Conservation (phyloP, 192 early-diverging fungal species). For the Diversispora epigaea region DNA sequence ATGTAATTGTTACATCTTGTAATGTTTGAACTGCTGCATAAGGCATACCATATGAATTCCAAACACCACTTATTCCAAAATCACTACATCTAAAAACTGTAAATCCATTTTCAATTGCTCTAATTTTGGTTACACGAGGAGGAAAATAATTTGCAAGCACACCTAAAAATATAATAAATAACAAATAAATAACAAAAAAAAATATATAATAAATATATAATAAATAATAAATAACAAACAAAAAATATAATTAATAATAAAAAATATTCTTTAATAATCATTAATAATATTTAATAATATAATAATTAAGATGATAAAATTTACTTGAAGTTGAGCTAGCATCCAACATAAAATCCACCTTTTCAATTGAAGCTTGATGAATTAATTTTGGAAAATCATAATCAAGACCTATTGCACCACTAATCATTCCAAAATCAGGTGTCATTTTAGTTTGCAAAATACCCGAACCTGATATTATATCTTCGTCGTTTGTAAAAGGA, state of each 20-base stretch:
- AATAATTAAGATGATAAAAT: neutral
- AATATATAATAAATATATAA: neutral
- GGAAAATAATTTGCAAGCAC: conserved; percentile 16
- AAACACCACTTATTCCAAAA: conserved; percentile 42
- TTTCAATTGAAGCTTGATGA: conserved; percentile 40
- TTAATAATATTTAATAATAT: neutral
- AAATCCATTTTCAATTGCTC: conserved; percentile 49
- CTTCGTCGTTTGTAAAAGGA: conserved; percentile 44
- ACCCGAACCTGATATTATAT: conserved; percentile 37
- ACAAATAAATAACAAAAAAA: neutral
- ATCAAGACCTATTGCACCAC: conserved; percentile 48
- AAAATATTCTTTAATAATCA: neutral
- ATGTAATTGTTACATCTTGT: conserved; percentile 22
- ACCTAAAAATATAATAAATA: neutral
- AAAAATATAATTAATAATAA: neutral
- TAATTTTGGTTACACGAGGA: conserved; percentile 36
- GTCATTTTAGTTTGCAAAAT: conserved; percentile 37
- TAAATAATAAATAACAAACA: neutral
- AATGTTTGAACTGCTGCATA: conserved; percentile 46
- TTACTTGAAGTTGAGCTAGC: conserved; percentile 38
- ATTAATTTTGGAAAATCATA: conserved; percentile 47
- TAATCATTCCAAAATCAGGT: conserved; percentile 38
- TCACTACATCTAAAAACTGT: conserved; percentile 45
- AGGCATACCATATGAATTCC: conserved; percentile 29
- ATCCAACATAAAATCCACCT: conserved; percentile 45